Evolutionary conservation across 23 red algal species (phyloP).

Genomic region (Chondrus crispus): DNA sequence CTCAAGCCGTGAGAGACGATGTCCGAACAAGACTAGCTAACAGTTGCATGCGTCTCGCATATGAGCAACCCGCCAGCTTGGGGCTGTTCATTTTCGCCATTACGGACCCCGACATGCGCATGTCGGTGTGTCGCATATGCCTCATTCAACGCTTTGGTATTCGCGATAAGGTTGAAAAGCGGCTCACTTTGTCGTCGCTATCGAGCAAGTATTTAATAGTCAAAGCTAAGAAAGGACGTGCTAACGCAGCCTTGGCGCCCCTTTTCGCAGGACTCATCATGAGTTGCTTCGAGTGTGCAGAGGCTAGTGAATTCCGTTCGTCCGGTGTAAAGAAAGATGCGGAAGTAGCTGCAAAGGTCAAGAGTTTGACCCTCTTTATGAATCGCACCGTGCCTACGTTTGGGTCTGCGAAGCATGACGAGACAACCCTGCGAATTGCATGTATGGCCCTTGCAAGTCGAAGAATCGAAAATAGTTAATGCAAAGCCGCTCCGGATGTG

Average conservation of each 20-base stretch:
- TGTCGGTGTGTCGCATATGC: slow-evolving; percentile 41
- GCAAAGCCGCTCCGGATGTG: too few relatives aligned
- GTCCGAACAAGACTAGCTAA: slow-evolving; percentile 16
- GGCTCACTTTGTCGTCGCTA: not conserved
- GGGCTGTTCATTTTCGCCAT: not conserved
- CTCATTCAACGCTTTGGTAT: slow-evolving; percentile 52
- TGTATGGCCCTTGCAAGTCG: too few relatives aligned
- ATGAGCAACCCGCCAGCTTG: not conserved
- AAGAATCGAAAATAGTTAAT: too few relatives aligned
- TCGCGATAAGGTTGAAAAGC: not conserved
- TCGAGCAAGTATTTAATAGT: not conserved
- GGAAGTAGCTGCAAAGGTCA: not conserved
- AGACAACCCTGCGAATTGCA: too few relatives aligned
- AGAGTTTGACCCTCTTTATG: not conserved
- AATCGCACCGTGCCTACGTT: not conserved
- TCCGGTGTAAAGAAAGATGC: not conserved
- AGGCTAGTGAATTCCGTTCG: not conserved
- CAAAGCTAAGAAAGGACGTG: slow-evolving; percentile 8
- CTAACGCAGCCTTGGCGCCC: slow-evolving; percentile 23
- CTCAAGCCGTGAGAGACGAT: not conserved
- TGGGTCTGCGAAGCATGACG: not conserved
- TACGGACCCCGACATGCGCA: not conserved
- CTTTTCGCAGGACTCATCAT: slow-evolving; percentile 13
- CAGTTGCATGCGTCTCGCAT: not conserved
- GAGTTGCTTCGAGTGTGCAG: not conserved